Conservation (phyloP, 2,329 filamentous ascomycete genomes). For the Pyrenophora teres region DNA sequence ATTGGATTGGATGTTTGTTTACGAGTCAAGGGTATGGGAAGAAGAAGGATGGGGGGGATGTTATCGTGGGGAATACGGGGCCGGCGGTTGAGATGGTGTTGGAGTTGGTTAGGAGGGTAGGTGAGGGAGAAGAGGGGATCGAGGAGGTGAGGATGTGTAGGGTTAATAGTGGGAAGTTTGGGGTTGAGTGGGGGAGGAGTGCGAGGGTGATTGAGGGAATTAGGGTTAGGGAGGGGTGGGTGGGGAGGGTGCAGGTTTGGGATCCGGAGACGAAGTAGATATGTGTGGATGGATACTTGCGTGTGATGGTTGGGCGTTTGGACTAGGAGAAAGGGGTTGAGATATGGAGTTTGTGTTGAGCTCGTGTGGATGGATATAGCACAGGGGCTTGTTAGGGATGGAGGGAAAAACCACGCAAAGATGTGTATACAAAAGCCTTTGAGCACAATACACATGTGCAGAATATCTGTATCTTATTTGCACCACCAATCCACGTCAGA, state of each 20-base stretch:
- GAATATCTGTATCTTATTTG: no score
- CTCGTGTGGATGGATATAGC: no score
- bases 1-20: constrained; percentile 65
- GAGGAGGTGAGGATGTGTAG: constrained; percentile 55
- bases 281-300: no score
- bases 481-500: no score
- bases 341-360: no score
- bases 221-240: constrained; percentile 28
- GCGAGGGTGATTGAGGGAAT: constrained; percentile 47
- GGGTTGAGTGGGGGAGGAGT: constrained; percentile 59
- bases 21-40: constrained; percentile 58
- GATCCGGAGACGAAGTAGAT: constrained; percentile 9
- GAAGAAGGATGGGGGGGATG: constrained; percentile 47
- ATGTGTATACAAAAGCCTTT: no score
- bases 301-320: no score
- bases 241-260: constrained; percentile 35
- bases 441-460: no score
- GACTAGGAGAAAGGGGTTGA: no score
- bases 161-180: constrained; percentile 64
- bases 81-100: constrained; percentile 57
- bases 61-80: constrained; percentile 57
- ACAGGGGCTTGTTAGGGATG: no score
- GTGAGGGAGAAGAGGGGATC: constrained; percentile 9
- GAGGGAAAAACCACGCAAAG: no score
- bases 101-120: constrained; percentile 42